Base-by-base conservation (phyloP, 2,329 filamentous ascomycete genomes). In the Colletotrichum sidae region DNA sequence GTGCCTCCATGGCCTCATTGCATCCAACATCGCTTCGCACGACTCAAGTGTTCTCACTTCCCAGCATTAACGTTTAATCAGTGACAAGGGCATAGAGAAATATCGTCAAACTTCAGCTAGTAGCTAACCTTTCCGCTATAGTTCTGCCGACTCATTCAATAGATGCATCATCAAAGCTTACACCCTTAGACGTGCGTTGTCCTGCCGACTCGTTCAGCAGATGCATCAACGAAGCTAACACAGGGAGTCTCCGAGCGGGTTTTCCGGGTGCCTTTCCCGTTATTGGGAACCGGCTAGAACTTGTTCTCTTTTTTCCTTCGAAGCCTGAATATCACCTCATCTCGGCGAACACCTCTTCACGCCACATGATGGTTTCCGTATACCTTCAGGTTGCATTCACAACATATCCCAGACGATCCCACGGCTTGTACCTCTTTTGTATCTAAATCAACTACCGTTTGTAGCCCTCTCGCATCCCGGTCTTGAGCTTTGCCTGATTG, bases 111-210 rank as follows among this genome's bases (percentile, higher is more conserved):
- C 7, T 49, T 11, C 15, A 49, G 25, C 46, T 25, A n/a, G 46
- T 6, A 13, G 46, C 46, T 49, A 49, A 49, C 9, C 46, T 49
- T 49, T 33, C 46, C 46, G 17, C 46, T 7, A 13, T 25, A 49
- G 46, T 34, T 49, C 46, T 33, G 34, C 46, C 34, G 46, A 49
- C 46, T 49, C 46, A n/a, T 49, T 49, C 46, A 34, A 34, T 49
- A 49, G 25, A 49, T 49, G 41, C 41, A 44, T 44, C 41, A 44
- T 44, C 12, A 44, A 44, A 44, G 41, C 41, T 44, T 13, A 44
- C 41, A 44, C 12, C 8, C 25, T 25, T 25, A 4, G 25, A 25
- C 25, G 25, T 25, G 4, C 25, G 25, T 25, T 3, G 25, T 25
- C 4, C 25, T 25, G 4, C 25, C 25, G 46, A 34, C 46, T 49